phyloP scores from a whole-genome alignment of 2,329 filamentous ascomycete genomes.

The Botrytis paeoniae region DNA sequence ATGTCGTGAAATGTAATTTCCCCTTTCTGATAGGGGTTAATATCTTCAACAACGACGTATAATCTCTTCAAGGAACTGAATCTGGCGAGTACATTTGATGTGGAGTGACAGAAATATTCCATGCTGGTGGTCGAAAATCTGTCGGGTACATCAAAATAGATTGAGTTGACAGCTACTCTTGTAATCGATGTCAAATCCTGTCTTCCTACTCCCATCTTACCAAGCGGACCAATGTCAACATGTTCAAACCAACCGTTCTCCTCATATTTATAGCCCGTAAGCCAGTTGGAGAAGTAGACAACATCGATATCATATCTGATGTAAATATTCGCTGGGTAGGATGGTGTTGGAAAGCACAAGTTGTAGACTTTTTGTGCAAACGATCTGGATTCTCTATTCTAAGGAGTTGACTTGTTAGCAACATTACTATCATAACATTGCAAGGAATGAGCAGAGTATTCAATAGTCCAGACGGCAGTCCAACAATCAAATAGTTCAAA shows the following conservation, averaged over 20 bases:
- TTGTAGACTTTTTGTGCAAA: background rate
- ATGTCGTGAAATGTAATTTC: background rate
- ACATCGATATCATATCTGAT: slow-evolving; percentile 4
- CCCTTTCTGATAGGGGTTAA: background rate
- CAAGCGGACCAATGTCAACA: background rate
- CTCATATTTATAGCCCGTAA: background rate
- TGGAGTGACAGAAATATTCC: background rate
- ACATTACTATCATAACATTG: background rate
- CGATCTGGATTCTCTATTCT: slow-evolving; percentile 2
- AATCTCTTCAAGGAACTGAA: background rate
- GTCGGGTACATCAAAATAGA: background rate
- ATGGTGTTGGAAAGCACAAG: background rate
- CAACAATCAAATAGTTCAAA: background rate
- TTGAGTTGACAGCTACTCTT: slow-evolving; percentile 1
- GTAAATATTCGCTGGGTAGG: background rate
- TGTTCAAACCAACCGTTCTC: slow-evolving; percentile 4
- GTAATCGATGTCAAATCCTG: background rate
- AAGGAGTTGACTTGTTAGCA: background rate
- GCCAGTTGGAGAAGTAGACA: slow-evolving; percentile 5
- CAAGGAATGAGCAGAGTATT: background rate
- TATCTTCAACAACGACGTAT: slow-evolving; percentile 9
- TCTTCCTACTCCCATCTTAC: slow-evolving; percentile 4
- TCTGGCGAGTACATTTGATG: background rate
- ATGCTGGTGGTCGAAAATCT: background rate
- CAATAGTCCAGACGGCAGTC: background rate